Evolutionary conservation across 1,139 yeast species (phyloP).

Genomic region (Suhomyces guaymorum): DNA sequence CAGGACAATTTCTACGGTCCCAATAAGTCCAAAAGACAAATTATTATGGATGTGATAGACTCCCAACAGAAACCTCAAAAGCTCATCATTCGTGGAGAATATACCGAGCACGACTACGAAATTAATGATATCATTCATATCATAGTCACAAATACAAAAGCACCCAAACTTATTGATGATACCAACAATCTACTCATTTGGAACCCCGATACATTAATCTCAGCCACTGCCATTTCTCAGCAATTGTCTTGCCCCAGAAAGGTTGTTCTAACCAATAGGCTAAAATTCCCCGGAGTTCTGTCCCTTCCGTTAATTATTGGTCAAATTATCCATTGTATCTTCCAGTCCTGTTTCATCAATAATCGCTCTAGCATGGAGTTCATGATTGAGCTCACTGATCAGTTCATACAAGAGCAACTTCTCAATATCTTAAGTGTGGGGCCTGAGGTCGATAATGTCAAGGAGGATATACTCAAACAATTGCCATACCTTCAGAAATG

Average conservation of each 20-base stretch:
- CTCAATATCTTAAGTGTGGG: conserved; percentile 62
- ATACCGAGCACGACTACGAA: conserved; percentile 44
- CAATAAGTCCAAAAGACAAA: conserved; percentile 35
- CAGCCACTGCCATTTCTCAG: conserved; percentile 82
- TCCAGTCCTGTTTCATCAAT: conserved; percentile 63
- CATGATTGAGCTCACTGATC: conserved; percentile 48
- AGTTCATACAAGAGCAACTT: conserved; percentile 41
- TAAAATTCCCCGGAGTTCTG: conserved; percentile 56
- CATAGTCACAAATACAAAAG: conserved; percentile 45
- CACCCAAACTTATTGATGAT: conserved; percentile 52
- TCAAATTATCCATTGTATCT: conserved; percentile 71
- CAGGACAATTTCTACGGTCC: conserved; percentile 30
- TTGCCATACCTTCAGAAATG: conserved; percentile 63
- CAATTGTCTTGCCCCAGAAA: conserved; percentile 73
- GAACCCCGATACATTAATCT: conserved; percentile 79
- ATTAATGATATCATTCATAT: conserved; percentile 61
- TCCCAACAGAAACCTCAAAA: conserved; percentile 31
- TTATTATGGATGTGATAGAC: conserved; percentile 50
- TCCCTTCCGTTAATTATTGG: conserved; percentile 72
- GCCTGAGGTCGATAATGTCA: conserved; percentile 48
- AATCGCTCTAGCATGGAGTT: conserved; percentile 44
- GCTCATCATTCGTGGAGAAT: conserved; percentile 51
- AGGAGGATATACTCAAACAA: conserved; percentile 49
- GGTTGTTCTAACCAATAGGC: conserved; percentile 59
- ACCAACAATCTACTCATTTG: conserved; percentile 64